Evolutionary conservation across 805 yeast species (phyloP), one percentile per base, ranked within the genome.

Genomic region (Schizosaccharomyces osmophilus): DNA sequence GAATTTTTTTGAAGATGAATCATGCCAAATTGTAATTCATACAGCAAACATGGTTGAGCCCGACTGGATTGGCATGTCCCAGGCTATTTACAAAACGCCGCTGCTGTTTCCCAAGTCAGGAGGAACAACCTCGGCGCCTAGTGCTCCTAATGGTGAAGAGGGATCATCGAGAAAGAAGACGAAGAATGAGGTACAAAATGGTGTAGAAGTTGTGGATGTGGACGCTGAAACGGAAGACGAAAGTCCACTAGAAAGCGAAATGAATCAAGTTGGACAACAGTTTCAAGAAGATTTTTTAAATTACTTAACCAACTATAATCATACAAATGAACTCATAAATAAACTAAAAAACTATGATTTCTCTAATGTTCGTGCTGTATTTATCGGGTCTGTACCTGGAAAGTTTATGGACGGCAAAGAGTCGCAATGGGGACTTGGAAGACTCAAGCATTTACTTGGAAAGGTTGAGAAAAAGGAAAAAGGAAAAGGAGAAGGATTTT

Each of bases 341-440:
- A 26, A 41, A n/a, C 60, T 70, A 42, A 15, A 42, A 11, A 43
- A 59, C 45, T 71, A 63, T 45, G 71, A 70, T 55, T 71, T 71
- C 62, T 58, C 65, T 5, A 59, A 62, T 0, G 63, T 70, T 19
- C 22, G 57, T 15, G 72, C 68, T 2, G 59, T 59, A 11, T 62
- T 71, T 9, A 60, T 71, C 3, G 71, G 68, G 13, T 68, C 71
- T 13, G 71, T 67, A 1, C 73, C 73, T 13, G 72, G 73, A 24
- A 65, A 64, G 42, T 66, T 63, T 29, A 24, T 43, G 31, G 63
- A 59, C 36, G 63, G 62, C 43, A 36, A 48, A 8, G 48, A 64
- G 13, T 6, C 22, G 11, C 22, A 19, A n/a, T 68, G 66, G 66
- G 71, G 70, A 5, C 54, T 67, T 8, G 57, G 60, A 15, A 61